Conservation (phyloP, 257 asterid species). For the Solanum phureja region DNA sequence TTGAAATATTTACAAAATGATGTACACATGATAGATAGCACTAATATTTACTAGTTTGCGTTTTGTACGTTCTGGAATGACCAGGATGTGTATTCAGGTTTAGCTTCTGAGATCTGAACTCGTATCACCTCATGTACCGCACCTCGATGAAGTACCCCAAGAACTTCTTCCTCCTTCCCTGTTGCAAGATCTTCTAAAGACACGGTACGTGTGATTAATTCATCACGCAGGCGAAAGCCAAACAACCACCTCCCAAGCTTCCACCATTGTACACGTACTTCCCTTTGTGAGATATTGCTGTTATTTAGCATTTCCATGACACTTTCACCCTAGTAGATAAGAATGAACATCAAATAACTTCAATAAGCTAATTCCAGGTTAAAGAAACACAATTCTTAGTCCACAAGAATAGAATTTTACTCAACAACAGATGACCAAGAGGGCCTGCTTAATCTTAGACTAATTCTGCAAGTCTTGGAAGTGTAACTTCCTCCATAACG, state of each 20-base stretch:
- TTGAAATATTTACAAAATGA: background rate
- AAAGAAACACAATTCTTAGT: background rate
- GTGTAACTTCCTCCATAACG: background rate
- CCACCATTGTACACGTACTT: slow-evolving; percentile 80
- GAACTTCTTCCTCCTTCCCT: slow-evolving; percentile 35
- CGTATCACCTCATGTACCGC: slow-evolving; percentile 73
- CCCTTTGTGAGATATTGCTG: slow-evolving; percentile 45
- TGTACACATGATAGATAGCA: background rate
- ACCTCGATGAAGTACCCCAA: slow-evolving; percentile 72
- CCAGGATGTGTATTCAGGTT: slow-evolving; percentile 45
- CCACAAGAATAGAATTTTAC: background rate
- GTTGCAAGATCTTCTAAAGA: slow-evolving; percentile 40
- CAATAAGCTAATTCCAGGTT: background rate
- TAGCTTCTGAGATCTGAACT: slow-evolving; percentile 50
- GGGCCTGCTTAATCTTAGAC: background rate
- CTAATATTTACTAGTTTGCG: background rate
- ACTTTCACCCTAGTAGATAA: slow-evolving; percentile 27
- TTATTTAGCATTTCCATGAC: slow-evolving; percentile 35
- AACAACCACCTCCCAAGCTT: slow-evolving; percentile 76
- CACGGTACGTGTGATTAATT: slow-evolving; percentile 33
- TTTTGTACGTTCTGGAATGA: slow-evolving; percentile 27
- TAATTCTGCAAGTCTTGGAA: background rate
- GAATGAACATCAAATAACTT: background rate
- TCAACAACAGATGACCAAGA: background rate
- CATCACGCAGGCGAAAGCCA: slow-evolving; percentile 67